phyloP scores from a whole-genome alignment of 2,329 filamentous ascomycete genomes.

The Zymoseptoria brevis region DNA sequence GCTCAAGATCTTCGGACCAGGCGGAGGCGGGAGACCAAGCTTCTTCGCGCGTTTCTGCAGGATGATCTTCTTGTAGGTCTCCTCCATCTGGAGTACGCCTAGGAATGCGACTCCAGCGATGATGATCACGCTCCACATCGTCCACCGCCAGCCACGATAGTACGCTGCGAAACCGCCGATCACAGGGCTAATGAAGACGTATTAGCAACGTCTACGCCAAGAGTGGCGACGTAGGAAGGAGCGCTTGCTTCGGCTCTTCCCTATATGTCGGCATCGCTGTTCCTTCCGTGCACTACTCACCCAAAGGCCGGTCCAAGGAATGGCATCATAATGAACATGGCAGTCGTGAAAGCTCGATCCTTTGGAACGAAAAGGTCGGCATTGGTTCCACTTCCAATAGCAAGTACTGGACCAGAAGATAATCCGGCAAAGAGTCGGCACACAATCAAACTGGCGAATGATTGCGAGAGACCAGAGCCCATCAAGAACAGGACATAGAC shows the following conservation, averaged over 20 bases:
- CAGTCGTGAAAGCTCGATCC: constrained; percentile 28
- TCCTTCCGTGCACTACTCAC: constrained; percentile 25
- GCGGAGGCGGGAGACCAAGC: constrained; percentile 22
- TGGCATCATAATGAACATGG: constrained; percentile 35
- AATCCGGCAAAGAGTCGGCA: constrained; percentile 43
- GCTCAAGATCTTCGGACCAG: constrained; percentile 17
- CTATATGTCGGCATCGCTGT: not conserved
- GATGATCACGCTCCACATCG: constrained; percentile 39
- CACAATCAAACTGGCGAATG: constrained; percentile 18
- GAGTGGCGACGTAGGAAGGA: not conserved
- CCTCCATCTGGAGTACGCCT: constrained; percentile 38
- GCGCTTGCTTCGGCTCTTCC: not conserved
- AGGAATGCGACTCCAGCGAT: constrained; percentile 32
- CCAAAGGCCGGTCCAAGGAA: constrained; percentile 31
- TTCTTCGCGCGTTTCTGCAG: constrained; percentile 33
- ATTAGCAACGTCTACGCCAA: not conserved
- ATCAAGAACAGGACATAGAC: constrained; percentile 30
- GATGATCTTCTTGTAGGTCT: constrained; percentile 50
- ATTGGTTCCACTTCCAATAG: constrained; percentile 36
- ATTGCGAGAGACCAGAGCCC: constrained; percentile 23
- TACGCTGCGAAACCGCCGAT: constrained; percentile 38
- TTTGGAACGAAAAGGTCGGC: constrained; percentile 33
- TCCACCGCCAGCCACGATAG: constrained; percentile 37
- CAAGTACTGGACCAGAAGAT: constrained; percentile 28
- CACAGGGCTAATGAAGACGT: constrained; percentile 26